Evolutionary conservation across 257 asterid genomes (phyloP).

Genomic region (Solanum medicagineum): DNA sequence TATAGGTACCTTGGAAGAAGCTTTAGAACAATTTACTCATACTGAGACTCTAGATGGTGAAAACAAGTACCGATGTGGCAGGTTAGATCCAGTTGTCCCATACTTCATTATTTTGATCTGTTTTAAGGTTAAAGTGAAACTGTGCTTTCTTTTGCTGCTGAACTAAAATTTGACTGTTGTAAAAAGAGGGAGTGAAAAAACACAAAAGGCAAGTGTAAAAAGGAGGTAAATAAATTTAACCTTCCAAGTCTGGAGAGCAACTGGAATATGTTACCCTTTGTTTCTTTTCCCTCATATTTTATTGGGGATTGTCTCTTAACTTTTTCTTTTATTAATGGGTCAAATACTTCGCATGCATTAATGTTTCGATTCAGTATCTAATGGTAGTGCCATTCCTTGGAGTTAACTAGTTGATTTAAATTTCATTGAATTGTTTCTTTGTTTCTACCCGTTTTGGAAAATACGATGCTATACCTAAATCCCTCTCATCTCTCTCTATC

Average conservation of each 20-base stretch:
- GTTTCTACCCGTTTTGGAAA: neutral
- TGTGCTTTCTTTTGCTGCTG: neutral
- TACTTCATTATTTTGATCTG: neutral
- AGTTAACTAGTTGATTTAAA: neutral
- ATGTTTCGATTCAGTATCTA: neutral
- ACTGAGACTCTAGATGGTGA: slow-evolving; percentile 80
- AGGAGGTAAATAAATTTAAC: neutral
- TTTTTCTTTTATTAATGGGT: neutral
- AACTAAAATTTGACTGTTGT: neutral
- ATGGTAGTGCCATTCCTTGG: neutral
- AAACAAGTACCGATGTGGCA: slow-evolving; percentile 69
- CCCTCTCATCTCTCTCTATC: neutral
- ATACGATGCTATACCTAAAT: neutral
- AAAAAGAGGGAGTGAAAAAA: neutral
- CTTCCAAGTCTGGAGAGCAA: neutral
- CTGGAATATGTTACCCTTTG: neutral
- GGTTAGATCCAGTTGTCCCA: slow-evolving; percentile 23
- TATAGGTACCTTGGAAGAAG: slow-evolving; percentile 62
- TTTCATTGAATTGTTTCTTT: neutral
- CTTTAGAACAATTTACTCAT: slow-evolving; percentile 53
- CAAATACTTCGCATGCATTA: neutral
- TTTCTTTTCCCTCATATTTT: neutral
- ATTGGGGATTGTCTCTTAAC: neutral
- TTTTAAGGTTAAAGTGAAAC: neutral
- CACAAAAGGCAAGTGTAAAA: neutral